Evolutionary conservation across 2,329 filamentous ascomycete genomes (phyloP), one percentile per base, ranked within the genome.

Genomic region (Pestalotiopsis sp.): DNA sequence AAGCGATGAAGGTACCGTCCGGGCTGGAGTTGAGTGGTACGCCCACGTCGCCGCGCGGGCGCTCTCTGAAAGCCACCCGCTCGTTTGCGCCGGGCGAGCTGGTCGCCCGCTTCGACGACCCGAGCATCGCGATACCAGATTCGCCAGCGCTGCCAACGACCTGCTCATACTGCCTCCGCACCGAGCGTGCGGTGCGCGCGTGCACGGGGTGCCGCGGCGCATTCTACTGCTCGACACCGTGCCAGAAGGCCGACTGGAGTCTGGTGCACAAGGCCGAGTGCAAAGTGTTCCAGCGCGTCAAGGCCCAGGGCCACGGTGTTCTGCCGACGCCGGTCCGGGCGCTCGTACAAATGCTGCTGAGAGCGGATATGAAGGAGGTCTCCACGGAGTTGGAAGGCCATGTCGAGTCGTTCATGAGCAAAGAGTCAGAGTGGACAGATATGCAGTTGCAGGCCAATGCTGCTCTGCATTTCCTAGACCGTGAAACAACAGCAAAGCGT

Each of bases 301-400:
- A 83, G 23, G 76, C 75, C 59, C 75, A 76, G 59, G 77, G 73
- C 17, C 75, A 74, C 69, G 77, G 75, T 56, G 75, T 71, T 73
- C 72, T 89, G 68, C 89, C 88, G 1, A 89, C 88, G 1, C 83
- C 86, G 0, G 85, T 88, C 25, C 81, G 88, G 39, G 86, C 85
- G 1, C 78, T 88, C 17, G 75, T 89, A 59, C 86, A 87, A 76
- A 78, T 86, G 3, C 77, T 90, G 61, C 70, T 87, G 59, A 79
- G 81, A 7, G 74, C 76, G 9, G 78, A 74, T 14, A 71, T 78
- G 68, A 72, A 66, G n/a, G 74, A 72, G 14, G 81, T 77, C 2
- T 73, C 85, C 57, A 78, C 70, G 23, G 74, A 73, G 31, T 75
- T 90, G 68, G 83, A 87, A 73, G 82, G 84, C 9, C 85, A 90